These are phyloP conservation scores for Cutaneotrichosporon daszewskae DNA, from an alignment of 1,284 basidiomycete species.

Conservation along the genomic window DNA sequence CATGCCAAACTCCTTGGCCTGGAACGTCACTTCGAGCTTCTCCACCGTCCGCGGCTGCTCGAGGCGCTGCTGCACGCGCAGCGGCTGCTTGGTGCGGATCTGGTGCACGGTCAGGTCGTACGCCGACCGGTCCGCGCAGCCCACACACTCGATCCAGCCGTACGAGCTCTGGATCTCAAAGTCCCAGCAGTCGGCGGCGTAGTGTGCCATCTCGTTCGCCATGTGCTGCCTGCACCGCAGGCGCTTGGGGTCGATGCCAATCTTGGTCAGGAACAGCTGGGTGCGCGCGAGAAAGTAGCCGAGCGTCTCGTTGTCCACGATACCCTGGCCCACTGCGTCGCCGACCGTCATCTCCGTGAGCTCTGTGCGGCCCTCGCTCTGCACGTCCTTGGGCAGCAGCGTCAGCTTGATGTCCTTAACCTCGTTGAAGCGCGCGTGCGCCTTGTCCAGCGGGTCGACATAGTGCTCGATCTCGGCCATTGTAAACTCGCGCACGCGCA, in stretches of 20 bases:
- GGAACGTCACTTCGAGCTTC: slow-evolving; percentile 68
- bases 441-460: slow-evolving; percentile 92
- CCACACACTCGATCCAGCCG: slow-evolving; percentile 99
- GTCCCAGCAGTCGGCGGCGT: slow-evolving; percentile 98
- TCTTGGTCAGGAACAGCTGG: slow-evolving; percentile 81
- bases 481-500: slow-evolving; percentile 97
- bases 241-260: slow-evolving; percentile 81
- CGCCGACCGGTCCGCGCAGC: slow-evolving; percentile 96
- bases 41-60: slow-evolving; percentile 73
- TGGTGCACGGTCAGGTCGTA: slow-evolving; percentile 73
- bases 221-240: slow-evolving; percentile 96
- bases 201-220: slow-evolving; percentile 98
- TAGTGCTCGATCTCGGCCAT: slow-evolving; percentile 99
- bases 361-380: slow-evolving; percentile 68
- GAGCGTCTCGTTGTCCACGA: slow-evolving; percentile 94
- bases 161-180: slow-evolving; percentile 92
- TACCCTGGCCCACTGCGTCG: slow-evolving; percentile 74
- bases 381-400: slow-evolving; percentile 77
- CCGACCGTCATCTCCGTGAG: slow-evolving; percentile 69
- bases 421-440: slow-evolving; percentile 76
- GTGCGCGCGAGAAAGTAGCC: slow-evolving; percentile 96
- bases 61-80: slow-evolving; percentile 77
- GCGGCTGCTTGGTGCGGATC: slow-evolving; percentile 56
- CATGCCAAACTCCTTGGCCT: slow-evolving; percentile 87
- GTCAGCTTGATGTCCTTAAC: slow-evolving; percentile 68